These are phyloP conservation scores for Bruguiera hainesii DNA, from an alignment of 441 rosid genomes.

Conservation along the genomic window DNA sequence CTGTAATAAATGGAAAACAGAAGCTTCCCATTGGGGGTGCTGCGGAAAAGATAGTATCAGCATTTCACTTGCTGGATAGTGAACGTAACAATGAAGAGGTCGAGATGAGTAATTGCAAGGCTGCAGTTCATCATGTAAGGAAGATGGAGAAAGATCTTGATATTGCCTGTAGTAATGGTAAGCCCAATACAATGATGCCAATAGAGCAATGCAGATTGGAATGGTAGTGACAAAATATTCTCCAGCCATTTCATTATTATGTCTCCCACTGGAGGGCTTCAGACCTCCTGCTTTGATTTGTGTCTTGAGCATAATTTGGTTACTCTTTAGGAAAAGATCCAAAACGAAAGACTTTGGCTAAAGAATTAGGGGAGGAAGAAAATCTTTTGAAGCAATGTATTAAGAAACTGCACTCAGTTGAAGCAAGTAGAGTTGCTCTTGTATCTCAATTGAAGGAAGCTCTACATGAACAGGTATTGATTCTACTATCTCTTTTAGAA, in stretches of 20 bases:
- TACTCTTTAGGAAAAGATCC: slow-evolving; percentile 53
- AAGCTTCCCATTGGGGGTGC: slow-evolving; percentile 70
- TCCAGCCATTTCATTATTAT: neutral
- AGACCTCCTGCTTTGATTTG: slow-evolving; percentile 15
- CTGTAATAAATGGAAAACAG: slow-evolving; percentile 33
- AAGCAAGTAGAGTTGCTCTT: slow-evolving; percentile 64
- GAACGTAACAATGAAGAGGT: slow-evolving; percentile 72
- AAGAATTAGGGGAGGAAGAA: slow-evolving; percentile 73
- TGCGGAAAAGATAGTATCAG: slow-evolving; percentile 90
- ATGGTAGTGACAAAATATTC: slow-evolving; percentile 7
- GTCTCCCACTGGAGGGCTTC: slow-evolving; percentile 9
- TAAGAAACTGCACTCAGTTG: slow-evolving; percentile 74
- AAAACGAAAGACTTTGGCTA: slow-evolving; percentile 50
- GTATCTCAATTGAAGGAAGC: slow-evolving; percentile 86
- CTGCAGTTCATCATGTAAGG: slow-evolving; percentile 61
- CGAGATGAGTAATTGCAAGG: slow-evolving; percentile 79
- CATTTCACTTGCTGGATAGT: slow-evolving; percentile 65
- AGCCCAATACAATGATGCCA: slow-evolving; percentile 7
- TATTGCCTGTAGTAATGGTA: slow-evolving; percentile 56
- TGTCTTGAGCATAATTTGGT: slow-evolving; percentile 14
- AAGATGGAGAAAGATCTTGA: slow-evolving; percentile 84
- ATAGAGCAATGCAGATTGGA: neutral
- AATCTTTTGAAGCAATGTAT: slow-evolving; percentile 58
- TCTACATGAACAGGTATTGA: slow-evolving; percentile 67
- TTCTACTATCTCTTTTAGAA: neutral